Evolutionary conservation across 352 stramenopile genomes (phyloP).

Genomic region (Pythium insidiosum): DNA sequence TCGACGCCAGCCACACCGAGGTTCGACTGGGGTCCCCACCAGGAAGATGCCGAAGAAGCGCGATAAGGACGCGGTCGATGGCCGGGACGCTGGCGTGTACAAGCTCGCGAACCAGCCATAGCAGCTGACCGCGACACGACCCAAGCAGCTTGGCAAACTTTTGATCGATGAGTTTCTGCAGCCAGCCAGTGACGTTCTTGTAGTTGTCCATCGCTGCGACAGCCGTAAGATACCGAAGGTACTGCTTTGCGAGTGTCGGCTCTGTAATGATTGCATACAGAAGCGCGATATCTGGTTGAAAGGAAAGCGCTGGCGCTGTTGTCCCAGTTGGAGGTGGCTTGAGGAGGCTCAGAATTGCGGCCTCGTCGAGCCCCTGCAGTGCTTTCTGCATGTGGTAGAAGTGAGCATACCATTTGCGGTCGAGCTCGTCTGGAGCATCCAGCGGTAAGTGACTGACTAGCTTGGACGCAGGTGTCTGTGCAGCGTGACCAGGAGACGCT

Average conservation of each 20-base stretch:
- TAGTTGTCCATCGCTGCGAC: conserved; percentile 51
- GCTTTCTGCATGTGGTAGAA: conserved; percentile 83
- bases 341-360: conserved; percentile 34
- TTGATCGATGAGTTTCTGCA: conserved; percentile 78
- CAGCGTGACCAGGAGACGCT: conserved; percentile 17
- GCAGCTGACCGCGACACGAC: conserved; percentile 60
- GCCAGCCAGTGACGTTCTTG: conserved; percentile 65
- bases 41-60: conserved; percentile 63
- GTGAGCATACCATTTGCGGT: conserved; percentile 83
- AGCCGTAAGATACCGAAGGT: conserved; percentile 61
- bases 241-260: conserved; percentile 55
- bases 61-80: conserved; percentile 70
- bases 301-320: conserved; percentile 26
- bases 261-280: conserved; percentile 79
- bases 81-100: conserved; percentile 63
- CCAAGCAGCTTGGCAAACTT: conserved; percentile 79
- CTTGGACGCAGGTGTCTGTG: conserved; percentile 50
- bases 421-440: conserved; percentile 68
- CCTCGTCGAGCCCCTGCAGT: conserved; percentile 66
- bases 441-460: conserved; percentile 63
- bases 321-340: conserved; percentile 38
- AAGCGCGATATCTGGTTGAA: conserved; percentile 74
- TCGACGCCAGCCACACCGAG: conserved; percentile 69
- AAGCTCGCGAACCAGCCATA: conserved; percentile 75
- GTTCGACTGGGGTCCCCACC: conserved; percentile 62